Base-by-base conservation (phyloP, 1,284 basidiomycete species). In the Farysia itapuensis region DNA sequence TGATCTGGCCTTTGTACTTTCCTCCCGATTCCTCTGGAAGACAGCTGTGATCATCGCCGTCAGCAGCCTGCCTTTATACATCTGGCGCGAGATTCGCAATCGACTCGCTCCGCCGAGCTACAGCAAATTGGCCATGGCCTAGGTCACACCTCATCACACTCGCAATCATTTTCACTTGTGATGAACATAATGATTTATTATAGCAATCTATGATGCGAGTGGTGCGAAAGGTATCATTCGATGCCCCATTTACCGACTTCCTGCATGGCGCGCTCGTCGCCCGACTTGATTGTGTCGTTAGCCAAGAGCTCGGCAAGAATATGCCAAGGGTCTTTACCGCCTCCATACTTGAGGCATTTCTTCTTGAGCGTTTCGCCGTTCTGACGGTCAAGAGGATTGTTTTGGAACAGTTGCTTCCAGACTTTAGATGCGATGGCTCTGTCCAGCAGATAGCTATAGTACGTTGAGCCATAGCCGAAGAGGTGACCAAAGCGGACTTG, bases 391-490 rank as follows among this genome's bases (percentile, higher is more conserved):
- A 79, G 47, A 18, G 78, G 78, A 15, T 78, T 56, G 0, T 32
- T 24, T 2, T 79, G 79, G 70, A 98, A 97, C 0, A 95, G 80
- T 15, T 85, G 81, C 11, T 80, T 78, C 88, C 90, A 98, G 1
- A 97, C 85, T 28, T 88, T 84, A 11, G 88, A 88, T 0, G 95
- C 94, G 51, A 98, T 95, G 3, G 91, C 91, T 4, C 93, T 84
- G 69, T 97, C 95, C 64, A 98, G 91, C 6, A 97, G 81, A 77
- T 98, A 98, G 13, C 90, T 92, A 74, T 98, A 98, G 78, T 98
- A 98, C 1, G 90, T 95, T 8, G 93, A 90, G 6, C 94, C 93
- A 70, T 98, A 98, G 1, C 93, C 92, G 69, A 90, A 94, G 5
- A 98, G 79, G 75, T 98, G 94, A 0, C 90, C 89, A 67, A 98